Percentiles rank a stretch among this genome's conserved stretches.
Conservation (phyloP, 768 basidiomycete species). For the Suillus variegatus region DNA sequence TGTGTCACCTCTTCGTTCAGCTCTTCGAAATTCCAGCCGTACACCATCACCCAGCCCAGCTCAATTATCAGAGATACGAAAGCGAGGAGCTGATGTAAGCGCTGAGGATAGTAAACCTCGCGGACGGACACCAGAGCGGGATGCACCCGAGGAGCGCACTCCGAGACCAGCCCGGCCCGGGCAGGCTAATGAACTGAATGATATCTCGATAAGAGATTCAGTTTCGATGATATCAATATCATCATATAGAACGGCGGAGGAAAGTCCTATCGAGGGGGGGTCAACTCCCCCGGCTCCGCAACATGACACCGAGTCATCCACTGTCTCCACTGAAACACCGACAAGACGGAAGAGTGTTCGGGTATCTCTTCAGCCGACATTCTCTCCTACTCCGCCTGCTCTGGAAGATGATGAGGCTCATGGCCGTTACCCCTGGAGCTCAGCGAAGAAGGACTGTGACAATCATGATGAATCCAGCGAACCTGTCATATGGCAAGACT, state of each 20-base stretch:
- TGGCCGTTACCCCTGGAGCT: constrained; percentile 13
- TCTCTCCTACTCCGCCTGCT: constrained; percentile 70
- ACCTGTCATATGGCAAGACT: constrained; percentile 68
- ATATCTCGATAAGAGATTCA: constrained; percentile 36
- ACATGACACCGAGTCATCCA: constrained; percentile 14
- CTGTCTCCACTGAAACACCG: constrained; percentile 19
- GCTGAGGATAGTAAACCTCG: neutral
- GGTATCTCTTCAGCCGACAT: constrained; percentile 75
- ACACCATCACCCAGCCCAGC: constrained; percentile 47
- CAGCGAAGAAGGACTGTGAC: constrained; percentile 1
- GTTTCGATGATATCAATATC: constrained; percentile 48
- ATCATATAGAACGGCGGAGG: constrained; percentile 68
- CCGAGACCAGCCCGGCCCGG: neutral
- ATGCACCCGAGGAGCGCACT: neutral
- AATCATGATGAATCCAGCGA: constrained; percentile 10
- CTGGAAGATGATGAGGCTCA: constrained; percentile 38
- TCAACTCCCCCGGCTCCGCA: constrained; percentile 13
- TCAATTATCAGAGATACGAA: constrained; percentile 2
- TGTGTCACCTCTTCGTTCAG: constrained; percentile 61
- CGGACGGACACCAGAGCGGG: constrained; percentile 11
- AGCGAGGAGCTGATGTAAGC: neutral
- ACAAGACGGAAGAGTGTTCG: constrained; percentile 69
- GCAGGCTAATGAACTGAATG: constrained; percentile 5
- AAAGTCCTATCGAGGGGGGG: constrained; percentile 42
- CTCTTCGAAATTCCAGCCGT: constrained; percentile 54